These are phyloP conservation scores for Lodderomyces margitis DNA, from an alignment of 1,139 yeast genomes.

Conservation along the genomic window DNA sequence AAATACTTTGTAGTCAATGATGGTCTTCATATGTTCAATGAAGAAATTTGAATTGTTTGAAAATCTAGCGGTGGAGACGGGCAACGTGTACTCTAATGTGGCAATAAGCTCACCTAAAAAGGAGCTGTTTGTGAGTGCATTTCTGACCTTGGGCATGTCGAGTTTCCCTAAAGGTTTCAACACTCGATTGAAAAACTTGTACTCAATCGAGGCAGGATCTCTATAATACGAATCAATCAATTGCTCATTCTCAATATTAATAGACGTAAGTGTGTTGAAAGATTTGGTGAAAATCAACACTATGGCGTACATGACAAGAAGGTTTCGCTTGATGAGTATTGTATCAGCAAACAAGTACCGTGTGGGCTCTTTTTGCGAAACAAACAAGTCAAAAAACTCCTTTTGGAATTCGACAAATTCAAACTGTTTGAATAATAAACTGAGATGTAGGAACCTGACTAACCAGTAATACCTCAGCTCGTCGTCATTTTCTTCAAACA, in stretches of 20 bases:
- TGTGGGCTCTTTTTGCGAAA: constrained; percentile 10
- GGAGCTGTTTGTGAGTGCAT: constrained; percentile 9
- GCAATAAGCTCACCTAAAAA: constrained; percentile 16
- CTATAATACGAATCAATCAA: constrained; percentile 21
- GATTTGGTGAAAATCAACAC: constrained; percentile 29
- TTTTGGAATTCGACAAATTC: constrained; percentile 24
- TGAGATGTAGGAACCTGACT: constrained; percentile 22
- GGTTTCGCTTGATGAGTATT: constrained; percentile 19
- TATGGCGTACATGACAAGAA: constrained; percentile 26
- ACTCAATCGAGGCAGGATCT: constrained; percentile 18
- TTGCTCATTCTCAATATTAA: constrained; percentile 20
- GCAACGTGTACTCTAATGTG: constrained; percentile 24
- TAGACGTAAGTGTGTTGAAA: constrained; percentile 26
- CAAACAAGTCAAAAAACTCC: constrained; percentile 21
- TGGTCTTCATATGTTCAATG: constrained; percentile 20
- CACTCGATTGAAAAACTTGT: constrained; percentile 18
- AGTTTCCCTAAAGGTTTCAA: constrained; percentile 20
- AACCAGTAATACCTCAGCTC: constrained; percentile 25
- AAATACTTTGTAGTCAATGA: constrained; percentile 31
- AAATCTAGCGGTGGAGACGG: constrained; percentile 16
- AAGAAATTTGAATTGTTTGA: constrained; percentile 15
- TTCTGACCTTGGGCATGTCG: constrained; percentile 17
- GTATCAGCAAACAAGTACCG: constrained; percentile 8
- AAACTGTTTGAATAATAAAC: constrained; percentile 25
- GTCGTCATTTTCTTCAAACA: constrained; percentile 10